These are phyloP conservation scores for Mrakia hoshinonis DNA, from an alignment of 768 basidiomycete species.

Conservation along the genomic window DNA sequence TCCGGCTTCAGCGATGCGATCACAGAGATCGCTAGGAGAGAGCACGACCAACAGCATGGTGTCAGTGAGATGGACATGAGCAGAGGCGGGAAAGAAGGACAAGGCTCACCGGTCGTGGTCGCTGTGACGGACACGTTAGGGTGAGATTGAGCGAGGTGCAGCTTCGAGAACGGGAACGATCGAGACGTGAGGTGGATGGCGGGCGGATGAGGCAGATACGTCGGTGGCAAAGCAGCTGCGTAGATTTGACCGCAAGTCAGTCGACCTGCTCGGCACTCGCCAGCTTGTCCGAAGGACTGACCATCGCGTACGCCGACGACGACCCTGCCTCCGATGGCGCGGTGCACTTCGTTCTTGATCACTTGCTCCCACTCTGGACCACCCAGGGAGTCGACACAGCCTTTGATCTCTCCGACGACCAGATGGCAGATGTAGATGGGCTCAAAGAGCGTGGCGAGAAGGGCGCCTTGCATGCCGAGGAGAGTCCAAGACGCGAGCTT, in stretches of 20 bases:
- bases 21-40: background rate
- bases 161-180: slow-evolving; percentile 55
- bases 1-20: background rate
- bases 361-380: slow-evolving; percentile 10
- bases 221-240: slow-evolving; percentile 42
- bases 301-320: slow-evolving; percentile 50
- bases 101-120: background rate
- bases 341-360: slow-evolving; percentile 21
- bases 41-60: background rate
- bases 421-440: slow-evolving; percentile 61
- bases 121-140: background rate
- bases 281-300: slow-evolving; percentile 2
- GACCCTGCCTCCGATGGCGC: slow-evolving; percentile 55
- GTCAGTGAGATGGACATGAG: background rate
- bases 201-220: slow-evolving; percentile 51
- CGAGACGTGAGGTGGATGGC: slow-evolving; percentile 53
- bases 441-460: slow-evolving; percentile 50
- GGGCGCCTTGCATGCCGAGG: slow-evolving; percentile 75
- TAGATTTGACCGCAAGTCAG: background rate
- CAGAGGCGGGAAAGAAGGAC: no score
- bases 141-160: slow-evolving; percentile 36
- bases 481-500: slow-evolving; percentile 84
- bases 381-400: slow-evolving; percentile 32
- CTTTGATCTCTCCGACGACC: slow-evolving; percentile 63
- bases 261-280: no score